A percentile compares a stretch with the other conserved stretches of the same genome.
phyloP scores from a whole-genome alignment of 2,329 filamentous ascomycete genomes.

The Ustilaginoidea virens region DNA sequence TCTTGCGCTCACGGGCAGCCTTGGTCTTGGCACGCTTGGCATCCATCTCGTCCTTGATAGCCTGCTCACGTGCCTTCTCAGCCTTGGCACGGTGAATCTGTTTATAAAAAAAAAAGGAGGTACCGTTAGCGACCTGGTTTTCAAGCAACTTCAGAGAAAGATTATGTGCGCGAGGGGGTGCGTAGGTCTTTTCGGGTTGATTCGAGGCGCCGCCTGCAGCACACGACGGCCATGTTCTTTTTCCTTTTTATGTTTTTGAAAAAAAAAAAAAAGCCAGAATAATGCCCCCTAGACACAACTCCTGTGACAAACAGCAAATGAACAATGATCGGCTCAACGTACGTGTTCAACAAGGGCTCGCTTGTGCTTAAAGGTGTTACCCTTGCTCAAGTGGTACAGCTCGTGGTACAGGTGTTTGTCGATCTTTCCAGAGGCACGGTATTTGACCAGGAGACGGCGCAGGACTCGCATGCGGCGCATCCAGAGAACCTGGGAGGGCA shows the following conservation, averaged over 20 bases:
- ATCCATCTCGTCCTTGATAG: slow-evolving; percentile 99
- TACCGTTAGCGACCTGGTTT: too few species aligned
- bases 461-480: slow-evolving; percentile 99
- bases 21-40: slow-evolving; percentile 99
- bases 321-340: slow-evolving; percentile 34
- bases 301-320: too few species aligned
- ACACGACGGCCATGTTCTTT: too few species aligned
- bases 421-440: slow-evolving; percentile 99
- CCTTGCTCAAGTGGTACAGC: slow-evolving; percentile 99
- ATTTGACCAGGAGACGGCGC: slow-evolving; percentile 97
- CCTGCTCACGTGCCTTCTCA: slow-evolving; percentile 91
- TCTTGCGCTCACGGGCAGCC: slow-evolving; percentile 97
- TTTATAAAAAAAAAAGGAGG: neutral
- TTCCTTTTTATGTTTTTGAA: too few species aligned
- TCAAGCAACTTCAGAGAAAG: too few species aligned
- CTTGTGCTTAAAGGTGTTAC: slow-evolving; percentile 99
- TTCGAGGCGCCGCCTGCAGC: too few species aligned
- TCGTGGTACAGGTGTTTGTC: slow-evolving; percentile 99
- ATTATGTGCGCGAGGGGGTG: too few species aligned
- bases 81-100: slow-evolving; percentile 99
- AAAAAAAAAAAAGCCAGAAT: too few species aligned
- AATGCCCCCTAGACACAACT: too few species aligned
- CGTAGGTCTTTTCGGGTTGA: too few species aligned
- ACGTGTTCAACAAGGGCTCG: slow-evolving; percentile 99
- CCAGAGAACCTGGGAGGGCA: slow-evolving; percentile 97